A percentile compares a stretch with the other conserved stretches of the same genome.
These are phyloP conservation scores for Hemisphaericaspora xylofermentans DNA, from an alignment of 1,139 yeast genomes.

Conservation along the genomic window DNA sequence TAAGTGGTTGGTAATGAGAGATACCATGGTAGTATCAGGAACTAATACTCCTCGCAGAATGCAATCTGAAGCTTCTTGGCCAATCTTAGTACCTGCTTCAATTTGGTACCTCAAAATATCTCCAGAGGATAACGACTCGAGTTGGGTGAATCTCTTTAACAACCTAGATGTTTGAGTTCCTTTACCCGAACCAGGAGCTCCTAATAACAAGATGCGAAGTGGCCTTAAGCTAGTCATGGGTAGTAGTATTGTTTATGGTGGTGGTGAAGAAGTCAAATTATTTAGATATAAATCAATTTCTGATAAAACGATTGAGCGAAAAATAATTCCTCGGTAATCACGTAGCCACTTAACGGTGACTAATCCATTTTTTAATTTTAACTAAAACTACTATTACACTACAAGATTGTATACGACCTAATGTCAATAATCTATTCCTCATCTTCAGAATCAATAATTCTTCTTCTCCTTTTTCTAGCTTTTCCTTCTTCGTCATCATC, in stretches of 20 bases:
- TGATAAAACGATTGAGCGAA: too few species aligned
- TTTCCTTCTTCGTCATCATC: slow-evolving; percentile 64
- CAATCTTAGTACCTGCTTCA: slow-evolving; percentile 52
- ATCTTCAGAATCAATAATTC: slow-evolving; percentile 47
- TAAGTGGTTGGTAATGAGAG: slow-evolving; percentile 55
- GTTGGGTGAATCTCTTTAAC: slow-evolving; percentile 50
- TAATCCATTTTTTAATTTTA: too few species aligned
- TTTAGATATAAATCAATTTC: too few species aligned
- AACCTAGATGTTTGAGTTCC: slow-evolving; percentile 81
- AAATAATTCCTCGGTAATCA: background rate
- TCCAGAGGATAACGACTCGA: slow-evolving; percentile 72
- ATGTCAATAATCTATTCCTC: slow-evolving; percentile 25
- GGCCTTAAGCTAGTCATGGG: slow-evolving; percentile 30
- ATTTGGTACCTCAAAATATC: slow-evolving; percentile 76
- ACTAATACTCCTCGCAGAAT: slow-evolving; percentile 66
- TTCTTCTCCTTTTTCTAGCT: slow-evolving; percentile 39
- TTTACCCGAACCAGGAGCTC: slow-evolving; percentile 95
- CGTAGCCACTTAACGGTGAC: too few species aligned
- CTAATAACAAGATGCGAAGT: slow-evolving; percentile 67
- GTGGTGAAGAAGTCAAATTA: too few species aligned
- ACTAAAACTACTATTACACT: too few species aligned
- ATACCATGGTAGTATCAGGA: slow-evolving; percentile 70
- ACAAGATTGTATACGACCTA: background rate
- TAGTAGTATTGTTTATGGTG: background rate
- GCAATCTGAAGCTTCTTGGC: slow-evolving; percentile 54